Evolutionary conservation across 805 yeast species (phyloP), one percentile per base, ranked within the genome.

Genomic region (Candida awuae): DNA sequence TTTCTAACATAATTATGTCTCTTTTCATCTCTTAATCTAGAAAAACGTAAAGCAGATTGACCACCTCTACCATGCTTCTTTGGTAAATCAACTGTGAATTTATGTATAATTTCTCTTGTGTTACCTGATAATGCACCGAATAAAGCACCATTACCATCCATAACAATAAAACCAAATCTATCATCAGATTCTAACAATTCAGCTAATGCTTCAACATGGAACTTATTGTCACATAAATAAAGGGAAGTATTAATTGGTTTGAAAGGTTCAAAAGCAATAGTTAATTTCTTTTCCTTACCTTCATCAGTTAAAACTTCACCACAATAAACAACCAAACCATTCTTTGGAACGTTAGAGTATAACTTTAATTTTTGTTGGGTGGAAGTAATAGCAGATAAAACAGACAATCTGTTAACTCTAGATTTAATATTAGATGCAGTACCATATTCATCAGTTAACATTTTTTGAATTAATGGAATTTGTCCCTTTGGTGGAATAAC

Each of bases 41-140:
- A 81, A 72, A 92, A 92, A 85, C 99, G 97, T 53, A 92, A 62
- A 32, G 99, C 98, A 47, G 99, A 92, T 71, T 92, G 98, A 82
- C 98, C 98, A 84, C 98, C 98, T 75, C 98, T 84, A 58, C 98
- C 98, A 73, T 92, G 98, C 85, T 92, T 92, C 72, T 92, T 92
- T 55, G 99, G 99, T 55, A 92, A 72, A 65, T 92, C 99, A 41
- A 92, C 99, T 2, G 87, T 83, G 67, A 92, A 92, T 66, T 92
- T 92, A 66, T 90, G 95, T 58, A 92, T 71, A 32, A 92, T 85
- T 47, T 92, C 96, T 71, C 98, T 82, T 34, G 95, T 88, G 68
- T 92, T 92, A 62, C 99, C 99, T 32, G 94, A 79, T 40, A 92
- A 77, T 15, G 94, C 74, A 66, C 99, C 99, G 53, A 92, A 92